Base-by-base conservation (phyloP, 1,284 basidiomycete genomes). In the Trametes sp. region DNA sequence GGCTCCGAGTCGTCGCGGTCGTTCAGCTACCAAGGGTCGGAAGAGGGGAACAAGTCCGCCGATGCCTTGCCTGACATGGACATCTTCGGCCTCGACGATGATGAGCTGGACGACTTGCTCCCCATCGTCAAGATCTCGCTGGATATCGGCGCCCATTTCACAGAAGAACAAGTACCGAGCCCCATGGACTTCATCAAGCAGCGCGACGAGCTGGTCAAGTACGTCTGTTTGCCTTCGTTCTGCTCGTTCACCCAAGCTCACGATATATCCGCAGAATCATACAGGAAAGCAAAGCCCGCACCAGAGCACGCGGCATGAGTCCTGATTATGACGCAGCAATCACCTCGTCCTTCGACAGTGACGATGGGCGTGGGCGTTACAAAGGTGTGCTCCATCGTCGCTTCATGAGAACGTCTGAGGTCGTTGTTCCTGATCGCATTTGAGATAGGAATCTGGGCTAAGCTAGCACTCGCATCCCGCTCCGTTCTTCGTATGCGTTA, bases 121-220 rank as follows among this genome's bases (percentile, higher is more conserved):
- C 55, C 55, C 45, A 26, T 49, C 35, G 31, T 57, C 16, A 24
- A 38, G 24, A 35, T 45, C 23, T 57, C 42, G 61, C 31, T 55
- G 10, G 61, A 62, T 26, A 24, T 62, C 29, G 57, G 48, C 0
- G 29, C 48, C 1, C 56, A 62, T n/a, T 45, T 58, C 57, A 58
- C 44, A 1, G 29, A 48, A 4, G 56, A 58, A 7, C n/a, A n/a
- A n/a, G 49, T 62, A 4, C 56, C 61, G 4, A 35, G 21, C 36
- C 61, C 61, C 2, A 14, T 36, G 6, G 61, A 50, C 10, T 57
- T 54, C 4, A 4, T 45, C 8, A 1, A 24, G 44, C 42, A 62
- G n/a, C 19, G 24, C 28, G 28, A 55, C n/a, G 45, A 23, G 24
- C 8, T 24, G 9, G 21, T 45, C 7, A 45, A 23, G 42, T 45